Evolutionary conservation across 257 asterid genomes (phyloP).

Genomic region (Jacaranda mimosifolia): DNA sequence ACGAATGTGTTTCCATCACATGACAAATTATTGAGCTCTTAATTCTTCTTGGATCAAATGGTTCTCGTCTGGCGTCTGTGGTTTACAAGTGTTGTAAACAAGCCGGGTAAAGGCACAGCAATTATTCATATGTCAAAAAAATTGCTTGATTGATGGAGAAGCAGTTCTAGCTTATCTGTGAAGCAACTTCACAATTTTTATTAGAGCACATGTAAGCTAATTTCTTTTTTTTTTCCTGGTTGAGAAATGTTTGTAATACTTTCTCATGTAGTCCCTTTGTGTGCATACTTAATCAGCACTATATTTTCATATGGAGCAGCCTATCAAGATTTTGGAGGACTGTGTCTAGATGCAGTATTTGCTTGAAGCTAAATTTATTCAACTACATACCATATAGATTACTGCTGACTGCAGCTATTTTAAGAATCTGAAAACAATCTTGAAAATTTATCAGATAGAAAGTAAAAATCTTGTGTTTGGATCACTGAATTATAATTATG

Average conservation of each 20-base stretch:
- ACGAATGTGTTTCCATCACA: slow-evolving; percentile 37
- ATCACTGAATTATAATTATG: too few species aligned
- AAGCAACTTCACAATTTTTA: slow-evolving; percentile 39
- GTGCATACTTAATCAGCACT: slow-evolving; percentile 43
- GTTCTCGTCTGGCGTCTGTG: slow-evolving; percentile 38
- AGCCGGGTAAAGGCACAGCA: slow-evolving; percentile 37
- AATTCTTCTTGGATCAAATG: slow-evolving; percentile 30
- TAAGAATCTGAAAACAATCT: background rate
- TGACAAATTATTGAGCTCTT: slow-evolving; percentile 35
- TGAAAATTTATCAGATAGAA: background rate
- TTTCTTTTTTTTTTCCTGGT: slow-evolving; percentile 19
- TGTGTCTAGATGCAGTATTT: slow-evolving; percentile 16
- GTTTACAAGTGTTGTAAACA: slow-evolving; percentile 33
- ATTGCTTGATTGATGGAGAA: slow-evolving; percentile 47
- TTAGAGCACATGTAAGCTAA: slow-evolving; percentile 42
- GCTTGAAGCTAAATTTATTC: slow-evolving; percentile 12
- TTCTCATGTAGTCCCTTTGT: slow-evolving; percentile 34
- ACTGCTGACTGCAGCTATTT: slow-evolving; percentile 1
- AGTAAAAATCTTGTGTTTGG: background rate
- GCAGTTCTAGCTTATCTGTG: slow-evolving; percentile 32
- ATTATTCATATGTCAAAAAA: slow-evolving; percentile 35
- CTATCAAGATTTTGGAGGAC: slow-evolving; percentile 23
- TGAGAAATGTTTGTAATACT: slow-evolving; percentile 36
- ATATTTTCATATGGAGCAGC: slow-evolving; percentile 33
- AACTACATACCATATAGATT: background rate